Percentiles rank a stretch among this genome's conserved stretches.
Conservation (phyloP, 148 eudicot genomes). For the Rhododendron mucronatum region DNA sequence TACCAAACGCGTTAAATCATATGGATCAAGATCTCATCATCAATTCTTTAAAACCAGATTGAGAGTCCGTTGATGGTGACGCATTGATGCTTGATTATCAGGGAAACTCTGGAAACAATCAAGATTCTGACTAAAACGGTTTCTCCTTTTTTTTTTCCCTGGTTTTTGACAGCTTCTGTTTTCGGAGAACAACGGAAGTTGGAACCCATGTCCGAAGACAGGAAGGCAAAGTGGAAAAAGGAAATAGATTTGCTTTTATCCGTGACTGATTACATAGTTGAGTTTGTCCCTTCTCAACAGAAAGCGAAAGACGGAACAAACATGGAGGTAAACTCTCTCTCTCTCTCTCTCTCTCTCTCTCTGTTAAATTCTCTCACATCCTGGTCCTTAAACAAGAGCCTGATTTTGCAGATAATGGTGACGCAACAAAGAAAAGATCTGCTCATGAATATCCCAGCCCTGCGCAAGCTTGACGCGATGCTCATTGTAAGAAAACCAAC, state of each 20-base stretch:
- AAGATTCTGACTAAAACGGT: neutral
- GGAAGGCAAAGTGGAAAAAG: constrained; percentile 51
- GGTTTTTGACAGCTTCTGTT: constrained; percentile 45
- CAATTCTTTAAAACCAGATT: neutral
- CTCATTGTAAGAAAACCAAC: constrained; percentile 36
- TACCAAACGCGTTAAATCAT: neutral
- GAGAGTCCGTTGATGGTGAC: neutral
- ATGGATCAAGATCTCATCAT: neutral
- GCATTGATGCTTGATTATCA: neutral
- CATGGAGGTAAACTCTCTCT: constrained; percentile 36
- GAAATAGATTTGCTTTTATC: constrained; percentile 66
- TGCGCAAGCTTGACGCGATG: constrained; percentile 64
- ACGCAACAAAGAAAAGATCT: constrained; percentile 55
- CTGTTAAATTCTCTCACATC: neutral
- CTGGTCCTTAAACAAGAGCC: neutral
- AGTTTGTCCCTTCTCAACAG: constrained; percentile 52
- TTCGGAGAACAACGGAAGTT: constrained; percentile 52
- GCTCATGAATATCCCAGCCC: constrained; percentile 54
- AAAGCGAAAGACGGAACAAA: constrained; percentile 38
- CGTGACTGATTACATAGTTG: constrained; percentile 65
- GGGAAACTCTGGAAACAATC: neutral
- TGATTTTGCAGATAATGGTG: constrained; percentile 45
- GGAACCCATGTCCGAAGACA: constrained; percentile 63
- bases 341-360: constrained; percentile 1
- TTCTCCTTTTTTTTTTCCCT: neutral